A percentile compares a stretch with the other conserved stretches of the same genome.
These are phyloP conservation scores for Cenococcum geophilum DNA, from an alignment of 495 filamentous ascomycete genomes.

Conservation along the genomic window DNA sequence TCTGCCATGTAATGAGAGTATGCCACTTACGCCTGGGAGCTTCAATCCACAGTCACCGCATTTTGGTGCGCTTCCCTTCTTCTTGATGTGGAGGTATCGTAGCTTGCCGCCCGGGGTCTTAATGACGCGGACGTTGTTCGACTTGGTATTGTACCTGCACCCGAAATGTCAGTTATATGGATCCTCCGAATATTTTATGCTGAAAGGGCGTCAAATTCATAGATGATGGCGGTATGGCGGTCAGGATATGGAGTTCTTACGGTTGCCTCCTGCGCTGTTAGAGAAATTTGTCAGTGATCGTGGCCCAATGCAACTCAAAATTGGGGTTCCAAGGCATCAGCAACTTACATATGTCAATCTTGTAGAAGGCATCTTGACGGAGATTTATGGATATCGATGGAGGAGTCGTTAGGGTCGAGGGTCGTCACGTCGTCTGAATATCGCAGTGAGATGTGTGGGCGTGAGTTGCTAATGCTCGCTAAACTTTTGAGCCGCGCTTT, in stretches of 20 bases:
- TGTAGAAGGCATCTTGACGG: constrained; percentile 27
- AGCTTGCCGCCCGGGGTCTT: constrained; percentile 31
- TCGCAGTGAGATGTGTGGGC: not conserved
- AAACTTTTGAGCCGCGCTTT: not conserved
- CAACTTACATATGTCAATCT: constrained; percentile 23
- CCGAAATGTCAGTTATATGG: not conserved
- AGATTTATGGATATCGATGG: constrained; percentile 14
- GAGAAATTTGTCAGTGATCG: not conserved
- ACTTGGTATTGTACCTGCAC: constrained; percentile 74
- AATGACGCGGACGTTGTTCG: constrained; percentile 90
- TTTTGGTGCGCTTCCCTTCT: constrained; percentile 91
- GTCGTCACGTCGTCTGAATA: not conserved
- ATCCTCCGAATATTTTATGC: not conserved
- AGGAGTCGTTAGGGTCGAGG: not conserved
- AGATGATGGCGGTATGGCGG: too few relatives aligned
- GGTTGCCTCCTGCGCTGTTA: not conserved
- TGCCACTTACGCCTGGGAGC: constrained; percentile 77
- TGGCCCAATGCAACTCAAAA: too few relatives aligned
- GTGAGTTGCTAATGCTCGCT: not conserved
- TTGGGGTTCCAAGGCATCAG: too few relatives aligned
- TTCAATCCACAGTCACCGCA: constrained; percentile 98
- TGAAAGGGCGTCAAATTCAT: too few relatives aligned
- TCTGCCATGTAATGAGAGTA: not conserved
- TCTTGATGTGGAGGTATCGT: constrained; percentile 72
- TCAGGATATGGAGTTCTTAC: not conserved